Base-by-base conservation (phyloP, 345 rosid species). In the Conringia planisiliqua region DNA sequence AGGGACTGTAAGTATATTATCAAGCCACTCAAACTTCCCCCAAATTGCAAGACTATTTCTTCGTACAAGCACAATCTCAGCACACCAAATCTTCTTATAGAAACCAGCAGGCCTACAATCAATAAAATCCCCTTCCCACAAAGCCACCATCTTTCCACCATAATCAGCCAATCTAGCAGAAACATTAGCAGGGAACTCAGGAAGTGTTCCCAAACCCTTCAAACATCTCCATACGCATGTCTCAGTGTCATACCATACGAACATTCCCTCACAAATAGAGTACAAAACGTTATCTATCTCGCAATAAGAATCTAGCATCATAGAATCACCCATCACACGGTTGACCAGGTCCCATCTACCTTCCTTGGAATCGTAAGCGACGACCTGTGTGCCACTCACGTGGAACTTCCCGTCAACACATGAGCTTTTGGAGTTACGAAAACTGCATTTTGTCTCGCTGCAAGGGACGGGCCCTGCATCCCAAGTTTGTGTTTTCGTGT, bases 61-160 rank as follows among this genome's bases (percentile, higher is more conserved):
- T n/a, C n/a, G n/a, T n/a, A n/a, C n/a, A n/a, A n/a, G n/a, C n/a
- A n/a, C n/a, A n/a, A n/a, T n/a, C n/a, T n/a, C n/a, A n/a, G n/a
- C n/a, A n/a, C n/a, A n/a, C n/a, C n/a, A n/a, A n/a, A n/a, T n/a
- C n/a, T n/a, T n/a, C n/a, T n/a, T n/a, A n/a, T n/a, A n/a, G n/a
- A n/a, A n/a, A n/a, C n/a, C n/a, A n/a, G n/a, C n/a, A n/a, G n/a
- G n/a, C n/a, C n/a, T n/a, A n/a, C n/a, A n/a, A n/a, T n/a, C n/a
- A n/a, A n/a, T n/a, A n/a, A n/a, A n/a, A n/a, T n/a, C n/a, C n/a
- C n/a, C n/a, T n/a, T n/a, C n/a, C n/a, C n/a, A n/a, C n/a, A 86
- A 83, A 71, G 88, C 90, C 66, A 72, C 64, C 84, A 90, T 71
- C 20, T 88, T 90, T 40, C 90, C 97, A 0, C 93, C 92, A 39